Evolutionary conservation across 352 stramenopile genomes (phyloP), one percentile per base, ranked within the genome.

Genomic region (Proteromonas lacertae): DNA sequence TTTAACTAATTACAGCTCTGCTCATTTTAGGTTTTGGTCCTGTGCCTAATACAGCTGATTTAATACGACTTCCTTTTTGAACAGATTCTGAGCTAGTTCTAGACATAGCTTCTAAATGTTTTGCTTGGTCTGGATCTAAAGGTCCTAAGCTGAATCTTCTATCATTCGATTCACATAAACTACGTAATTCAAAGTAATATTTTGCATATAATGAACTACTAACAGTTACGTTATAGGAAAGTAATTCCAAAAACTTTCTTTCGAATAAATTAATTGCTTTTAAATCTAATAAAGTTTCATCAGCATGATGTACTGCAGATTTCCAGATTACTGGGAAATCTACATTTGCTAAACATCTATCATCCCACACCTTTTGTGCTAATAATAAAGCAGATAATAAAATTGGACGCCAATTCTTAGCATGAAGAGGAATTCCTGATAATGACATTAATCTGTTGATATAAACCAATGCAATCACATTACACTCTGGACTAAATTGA

Each of bases 161-260:
- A 22, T 52, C 33, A 0, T 53, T 38, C 5, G 48, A 23, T 16
- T 30, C 25, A 33, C 48, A 51, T 39, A 51, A 33, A 6, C 21
- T 14, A 16, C 45, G 32, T 21, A 51, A 35, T 36, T 51, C 43
- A 17, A 51, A 51, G 29, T 51, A 51, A 34, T 51, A 51, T 13
- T 36, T 19, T 2, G 45, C 43, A 34, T 51, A 51, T 5, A 29
- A 4, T 2, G 20, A 38, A 16, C 18, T 4, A 6, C n/a, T 38
- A 7, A 38, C 33, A 29, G 2, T 18, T 16, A n/a, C 16, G 14
- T 8, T 29, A 29, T 21, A 38, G 2, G 26, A 7, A 16, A 38
- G 17, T 12, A 38, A 21, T 19, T 17, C 2, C 2, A 38, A 29
- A 29, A 19, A 9, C 7, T 18, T 18, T 9, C 9, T 29, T 20